Evolutionary conservation across 2,329 filamentous ascomycete species (phyloP).

Genomic region (Penicillium polonicum): DNA sequence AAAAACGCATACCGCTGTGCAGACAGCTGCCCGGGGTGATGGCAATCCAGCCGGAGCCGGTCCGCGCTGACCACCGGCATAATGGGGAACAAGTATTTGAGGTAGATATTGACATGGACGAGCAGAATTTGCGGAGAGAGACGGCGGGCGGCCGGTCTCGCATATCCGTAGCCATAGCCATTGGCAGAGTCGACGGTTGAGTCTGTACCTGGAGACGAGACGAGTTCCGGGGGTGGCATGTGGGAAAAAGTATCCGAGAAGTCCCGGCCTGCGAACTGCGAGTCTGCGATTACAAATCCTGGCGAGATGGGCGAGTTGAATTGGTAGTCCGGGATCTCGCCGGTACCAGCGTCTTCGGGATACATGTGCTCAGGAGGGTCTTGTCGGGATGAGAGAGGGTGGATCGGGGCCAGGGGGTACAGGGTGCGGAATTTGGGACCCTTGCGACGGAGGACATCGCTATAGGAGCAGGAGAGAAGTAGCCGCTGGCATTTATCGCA

Average conservation of each 20-base stretch:
- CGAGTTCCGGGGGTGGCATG: constrained; percentile 32
- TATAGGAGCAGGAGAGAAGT: constrained; percentile 42
- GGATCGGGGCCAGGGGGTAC: constrained; percentile 39
- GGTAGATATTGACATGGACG: constrained; percentile 43
- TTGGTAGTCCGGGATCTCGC: constrained; percentile 17
- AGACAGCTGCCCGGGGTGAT: constrained; percentile 55
- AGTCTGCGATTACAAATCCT: constrained; percentile 25
- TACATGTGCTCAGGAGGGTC: constrained; percentile 18
- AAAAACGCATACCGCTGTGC: constrained; percentile 43
- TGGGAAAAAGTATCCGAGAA: constrained; percentile 29
- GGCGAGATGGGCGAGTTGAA: constrained; percentile 31
- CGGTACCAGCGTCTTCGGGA: constrained; percentile 17
- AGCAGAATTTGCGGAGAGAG: constrained; percentile 37
- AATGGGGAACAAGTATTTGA: constrained; percentile 46
- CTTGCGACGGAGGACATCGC: constrained; percentile 40
- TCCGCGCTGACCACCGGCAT: constrained; percentile 44
- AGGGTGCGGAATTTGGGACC: constrained; percentile 42
- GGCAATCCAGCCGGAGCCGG: constrained; percentile 36
- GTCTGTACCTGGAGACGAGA: constrained; percentile 36
- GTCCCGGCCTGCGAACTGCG: constrained; percentile 26
- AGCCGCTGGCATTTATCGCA: constrained; percentile 44
- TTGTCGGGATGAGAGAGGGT: constrained; percentile 25
- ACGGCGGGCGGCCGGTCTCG: constrained; percentile 20
- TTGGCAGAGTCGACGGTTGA: constrained; percentile 31
- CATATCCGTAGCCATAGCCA: constrained; percentile 3